Evolutionary conservation across 2,329 filamentous ascomycete species (phyloP).

Genomic region (Trichophyton benhamiae): DNA sequence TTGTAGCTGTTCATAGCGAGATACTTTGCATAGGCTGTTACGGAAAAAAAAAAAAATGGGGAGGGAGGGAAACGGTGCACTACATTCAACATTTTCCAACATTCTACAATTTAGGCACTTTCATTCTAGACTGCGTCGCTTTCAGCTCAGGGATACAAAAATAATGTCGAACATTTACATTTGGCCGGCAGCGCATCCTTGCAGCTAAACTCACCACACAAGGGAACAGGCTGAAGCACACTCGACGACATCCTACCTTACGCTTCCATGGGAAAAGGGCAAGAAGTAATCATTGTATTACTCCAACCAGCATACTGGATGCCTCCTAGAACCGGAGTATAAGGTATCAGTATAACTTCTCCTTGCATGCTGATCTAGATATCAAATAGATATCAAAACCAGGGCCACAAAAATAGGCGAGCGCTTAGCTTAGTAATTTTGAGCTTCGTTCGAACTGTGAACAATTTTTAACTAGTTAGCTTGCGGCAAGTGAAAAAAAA

Average conservation of each 20-base stretch:
- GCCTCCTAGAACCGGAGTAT: not conserved
- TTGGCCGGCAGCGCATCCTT: not conserved
- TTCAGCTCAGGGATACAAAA: not conserved
- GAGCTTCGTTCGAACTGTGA: not conserved
- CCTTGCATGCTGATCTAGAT: not conserved
- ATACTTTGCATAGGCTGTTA: not conserved
- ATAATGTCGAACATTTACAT: not conserved
- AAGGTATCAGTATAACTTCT: too few relatives aligned
- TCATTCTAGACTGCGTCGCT: not conserved
- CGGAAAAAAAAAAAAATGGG: not conserved
- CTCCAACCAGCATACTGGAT: not conserved
- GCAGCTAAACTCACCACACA: not conserved
- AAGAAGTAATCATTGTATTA: not conserved
- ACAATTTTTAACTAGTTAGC: constrained; percentile 34
- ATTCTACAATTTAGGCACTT: too few relatives aligned
- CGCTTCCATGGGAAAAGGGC: not conserved
- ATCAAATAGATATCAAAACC: not conserved
- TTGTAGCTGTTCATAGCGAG: not conserved
- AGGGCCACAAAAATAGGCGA: not conserved
- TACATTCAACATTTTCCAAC: not conserved
- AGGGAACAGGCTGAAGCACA: not conserved
- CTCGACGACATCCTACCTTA: not conserved
- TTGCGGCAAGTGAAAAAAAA: constrained; percentile 41
- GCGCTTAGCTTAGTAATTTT: not conserved
- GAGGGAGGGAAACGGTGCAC: not conserved